Conservation (phyloP, 768 basidiomycete genomes). For the Tremella mesenterica region DNA sequence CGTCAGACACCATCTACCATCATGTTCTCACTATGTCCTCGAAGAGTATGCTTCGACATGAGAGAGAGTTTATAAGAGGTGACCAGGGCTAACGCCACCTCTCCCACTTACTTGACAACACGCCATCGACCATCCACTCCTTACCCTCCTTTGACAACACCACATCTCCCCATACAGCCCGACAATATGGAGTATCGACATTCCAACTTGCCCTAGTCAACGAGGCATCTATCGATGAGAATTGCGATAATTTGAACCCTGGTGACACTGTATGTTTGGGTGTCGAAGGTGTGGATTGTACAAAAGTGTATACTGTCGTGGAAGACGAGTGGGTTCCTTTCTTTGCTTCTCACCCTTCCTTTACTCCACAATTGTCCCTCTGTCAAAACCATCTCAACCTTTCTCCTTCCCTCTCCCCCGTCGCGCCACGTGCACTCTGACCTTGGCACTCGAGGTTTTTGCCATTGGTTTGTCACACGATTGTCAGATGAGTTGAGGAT, state of each 20-base stretch:
- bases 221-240: slow-evolving; percentile 48
- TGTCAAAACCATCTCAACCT: no score
- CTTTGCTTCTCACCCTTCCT: not conserved
- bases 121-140: no score
- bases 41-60: not conserved
- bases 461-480: not conserved
- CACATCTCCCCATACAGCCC: slow-evolving; percentile 18
- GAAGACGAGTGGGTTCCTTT: slow-evolving; percentile 48
- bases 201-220: slow-evolving; percentile 68
- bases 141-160: not conserved
- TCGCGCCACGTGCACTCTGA: not conserved
- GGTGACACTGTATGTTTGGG: slow-evolving; percentile 62
- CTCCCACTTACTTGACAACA: no score
- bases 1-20: not conserved
- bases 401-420: not conserved
- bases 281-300: slow-evolving; percentile 55
- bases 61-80: no score
- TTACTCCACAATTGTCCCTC: no score
- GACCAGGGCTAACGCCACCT: no score
- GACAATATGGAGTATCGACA: slow-evolving; percentile 47
- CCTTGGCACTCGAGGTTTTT: not conserved
- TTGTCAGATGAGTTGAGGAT: no score
- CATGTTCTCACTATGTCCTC: not conserved
- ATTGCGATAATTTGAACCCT: slow-evolving; percentile 56
- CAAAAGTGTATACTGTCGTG: slow-evolving; percentile 53